Conservation (phyloP, 2,329 filamentous ascomycete species). For the Diaporthe velutina region DNA sequence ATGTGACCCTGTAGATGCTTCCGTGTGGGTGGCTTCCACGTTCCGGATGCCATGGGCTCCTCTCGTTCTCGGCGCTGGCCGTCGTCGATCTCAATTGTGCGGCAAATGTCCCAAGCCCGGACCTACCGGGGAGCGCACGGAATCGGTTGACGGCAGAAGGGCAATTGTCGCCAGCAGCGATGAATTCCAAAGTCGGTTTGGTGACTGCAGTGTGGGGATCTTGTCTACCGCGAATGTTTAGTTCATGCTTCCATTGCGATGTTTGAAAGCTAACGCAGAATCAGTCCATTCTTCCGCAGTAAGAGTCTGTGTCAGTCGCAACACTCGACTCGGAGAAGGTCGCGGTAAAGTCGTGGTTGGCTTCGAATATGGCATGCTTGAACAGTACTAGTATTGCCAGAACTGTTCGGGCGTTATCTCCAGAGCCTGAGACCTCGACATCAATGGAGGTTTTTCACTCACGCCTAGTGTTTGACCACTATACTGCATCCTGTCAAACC, state of each 20-base stretch:
- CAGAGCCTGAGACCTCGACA: neutral
- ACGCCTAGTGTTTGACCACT: neutral
- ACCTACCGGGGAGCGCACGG: neutral
- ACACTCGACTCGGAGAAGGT: neutral
- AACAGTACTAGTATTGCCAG: neutral
- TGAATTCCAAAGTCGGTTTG: neutral
- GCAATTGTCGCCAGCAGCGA: neutral
- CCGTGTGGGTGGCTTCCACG: neutral
- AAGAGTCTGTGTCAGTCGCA: neutral
- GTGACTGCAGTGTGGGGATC: too few species aligned
- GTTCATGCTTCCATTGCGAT: neutral
- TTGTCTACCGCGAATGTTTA: neutral
- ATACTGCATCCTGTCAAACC: neutral
- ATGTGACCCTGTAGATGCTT: neutral
- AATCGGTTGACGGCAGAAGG: neutral
- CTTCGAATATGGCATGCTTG: neutral
- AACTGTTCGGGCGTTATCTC: neutral
- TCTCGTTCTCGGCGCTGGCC: constrained; percentile 8
- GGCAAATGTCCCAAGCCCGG: neutral
- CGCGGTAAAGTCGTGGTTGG: neutral
- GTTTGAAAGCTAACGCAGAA: neutral
- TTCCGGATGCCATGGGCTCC: neutral
- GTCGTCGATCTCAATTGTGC: constrained; percentile 33
- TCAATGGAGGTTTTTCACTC: neutral
- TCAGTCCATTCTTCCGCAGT: neutral